Evolutionary conservation across 305 asterid species (phyloP), one percentile per base, ranked within the genome.

Genomic region (Ilex paraguariensis): DNA sequence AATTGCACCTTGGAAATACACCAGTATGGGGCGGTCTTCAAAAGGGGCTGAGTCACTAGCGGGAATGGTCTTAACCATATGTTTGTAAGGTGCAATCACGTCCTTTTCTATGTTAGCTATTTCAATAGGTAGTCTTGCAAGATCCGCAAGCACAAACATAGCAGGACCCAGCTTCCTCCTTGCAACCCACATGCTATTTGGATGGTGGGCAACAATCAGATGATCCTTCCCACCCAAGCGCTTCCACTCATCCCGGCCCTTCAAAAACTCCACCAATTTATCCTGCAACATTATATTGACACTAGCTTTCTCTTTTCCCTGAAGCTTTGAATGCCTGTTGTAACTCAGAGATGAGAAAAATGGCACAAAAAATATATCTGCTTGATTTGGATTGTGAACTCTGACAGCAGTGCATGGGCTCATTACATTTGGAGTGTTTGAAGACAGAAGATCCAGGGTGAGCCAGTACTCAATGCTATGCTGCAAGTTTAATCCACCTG

Each of bases 401-500:
- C 11, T 6, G 4, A 15, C 30, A 5, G 13, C 57, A 54, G 31
- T 54, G 57, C 57, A 54, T 15, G 57, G 11, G 5, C 57, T 54
- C 11, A 21, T 9, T 54, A 54, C 31, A 54, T 54, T 54, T 54
- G 30, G 57, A 54, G 10, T 54, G 32, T 15, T 28, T 11, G 57
- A 54, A 6, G 28, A 54, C 4, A 54, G 32, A 15, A 54, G 57
- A 54, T 54, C 57, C 0, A 54, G 57, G 32, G 30, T 54, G 57
- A 54, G 57, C 57, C 57, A 54, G 30, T 54, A 54, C n/a, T 54
- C 57, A 7, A 54, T 17, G n/a, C 57, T 54, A 21, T 54, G 57
- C 32, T 54, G 57, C 11, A 54, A 54, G 11, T 54, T 54, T 54
- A 54, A 17, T 11, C 57, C 57, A 54, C 57, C 57, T 14, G 57